Conservation (phyloP, 2,329 filamentous ascomycete genomes). For the Fusarium irregulare region DNA sequence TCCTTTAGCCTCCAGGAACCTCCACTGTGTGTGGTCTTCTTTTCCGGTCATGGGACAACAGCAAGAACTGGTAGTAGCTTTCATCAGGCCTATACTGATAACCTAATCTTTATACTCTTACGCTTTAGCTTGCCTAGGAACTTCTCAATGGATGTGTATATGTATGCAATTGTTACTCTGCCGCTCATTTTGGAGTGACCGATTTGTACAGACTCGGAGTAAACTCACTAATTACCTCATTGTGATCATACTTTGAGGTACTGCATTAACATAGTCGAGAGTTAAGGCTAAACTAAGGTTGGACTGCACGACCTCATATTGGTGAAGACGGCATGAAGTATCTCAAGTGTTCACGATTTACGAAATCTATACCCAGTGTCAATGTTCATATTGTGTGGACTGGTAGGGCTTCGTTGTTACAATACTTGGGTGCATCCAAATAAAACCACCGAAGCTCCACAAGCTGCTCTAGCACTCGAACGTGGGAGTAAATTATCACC, state of each 20-base stretch:
- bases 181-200: background rate
- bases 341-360: no score
- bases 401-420: background rate
- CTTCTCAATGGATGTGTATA: background rate
- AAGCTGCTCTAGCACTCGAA: background rate
- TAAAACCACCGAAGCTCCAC: background rate
- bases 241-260: no score
- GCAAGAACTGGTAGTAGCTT: background rate
- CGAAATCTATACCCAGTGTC: background rate
- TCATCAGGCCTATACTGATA: background rate
- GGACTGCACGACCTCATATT: background rate
- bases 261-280: background rate
- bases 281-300: background rate
- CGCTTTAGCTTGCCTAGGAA: no score
- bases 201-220: background rate
- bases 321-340: background rate
- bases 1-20: background rate
- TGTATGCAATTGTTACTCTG: background rate
- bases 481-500: background rate
- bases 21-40: background rate
- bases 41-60: background rate
- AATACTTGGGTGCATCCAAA: background rate
- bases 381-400: no score
- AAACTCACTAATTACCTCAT: background rate
- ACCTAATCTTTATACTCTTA: background rate